Evolutionary conservation across 495 filamentous ascomycete species (phyloP).

Genomic region (Daldinia vernicosa): DNA sequence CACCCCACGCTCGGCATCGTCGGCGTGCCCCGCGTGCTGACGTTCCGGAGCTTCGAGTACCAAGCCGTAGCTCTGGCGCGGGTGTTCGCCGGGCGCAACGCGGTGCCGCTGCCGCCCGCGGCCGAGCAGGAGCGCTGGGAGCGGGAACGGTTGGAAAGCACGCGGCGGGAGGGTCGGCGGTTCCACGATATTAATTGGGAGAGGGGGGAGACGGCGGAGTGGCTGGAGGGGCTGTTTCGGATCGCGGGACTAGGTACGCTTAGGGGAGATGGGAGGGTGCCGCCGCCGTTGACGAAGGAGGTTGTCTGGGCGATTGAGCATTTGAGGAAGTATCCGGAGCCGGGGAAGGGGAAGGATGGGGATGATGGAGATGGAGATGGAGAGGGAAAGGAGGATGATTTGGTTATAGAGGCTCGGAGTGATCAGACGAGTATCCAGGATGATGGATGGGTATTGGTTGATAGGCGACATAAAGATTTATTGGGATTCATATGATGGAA

Average conservation of each 20-base stretch:
- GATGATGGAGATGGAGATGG: constrained; percentile 12
- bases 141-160: constrained; percentile 37
- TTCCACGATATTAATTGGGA: constrained; percentile 62
- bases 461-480: constrained; percentile 39
- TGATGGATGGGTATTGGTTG: constrained; percentile 43
- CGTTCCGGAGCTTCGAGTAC: constrained; percentile 62
- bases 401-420: neutral
- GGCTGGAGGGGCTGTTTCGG: constrained; percentile 51
- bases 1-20: constrained; percentile 55
- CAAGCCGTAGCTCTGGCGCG: constrained; percentile 60
- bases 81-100: constrained; percentile 51
- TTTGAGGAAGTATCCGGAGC: constrained; percentile 59
- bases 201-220: constrained; percentile 54
- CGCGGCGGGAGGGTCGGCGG: constrained; percentile 43
- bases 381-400: constrained; percentile 15
- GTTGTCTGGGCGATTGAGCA: constrained; percentile 59
- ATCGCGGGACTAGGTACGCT: constrained; percentile 55
- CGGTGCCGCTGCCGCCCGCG: constrained; percentile 42
- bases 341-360: constrained; percentile 41
- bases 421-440: neutral
- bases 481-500: constrained; percentile 42
- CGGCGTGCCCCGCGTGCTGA: constrained; percentile 56
- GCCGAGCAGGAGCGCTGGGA: constrained; percentile 56
- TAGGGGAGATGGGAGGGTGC: constrained; percentile 54
- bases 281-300: constrained; percentile 54